Evolutionary conservation across 1,284 basidiomycete species (phyloP), one percentile per base, ranked within the genome.

Genomic region (Pascua sp.): DNA sequence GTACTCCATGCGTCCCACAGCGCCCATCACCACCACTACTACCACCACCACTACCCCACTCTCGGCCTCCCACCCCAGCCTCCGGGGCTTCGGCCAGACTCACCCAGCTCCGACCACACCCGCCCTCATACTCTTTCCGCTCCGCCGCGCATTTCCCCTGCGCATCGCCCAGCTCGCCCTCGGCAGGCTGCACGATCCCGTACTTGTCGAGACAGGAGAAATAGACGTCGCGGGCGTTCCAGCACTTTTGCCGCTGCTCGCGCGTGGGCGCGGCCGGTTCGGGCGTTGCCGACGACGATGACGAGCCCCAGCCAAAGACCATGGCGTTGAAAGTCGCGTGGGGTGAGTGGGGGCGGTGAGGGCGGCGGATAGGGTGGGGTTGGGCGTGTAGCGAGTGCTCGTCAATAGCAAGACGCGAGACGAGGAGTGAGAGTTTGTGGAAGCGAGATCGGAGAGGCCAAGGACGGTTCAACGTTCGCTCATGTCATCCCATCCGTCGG

Each of bases 91-190:
- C 18, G 1, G 37, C 18, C 11, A 11, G 1, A 73, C 78, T 68
- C 59, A 80, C 78, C 78, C 78, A 79, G 61, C 73, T 76, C 59
- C 70, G 72, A 0, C 73, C 73, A 66, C 78, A 79, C 59, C 67
- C 64, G 37, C 59, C 56, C 57, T 75, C 69, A 53, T 79, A 80
- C 37, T 40, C 59, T 45, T 59, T 66, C 53, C 70, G 67, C 61
- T 76, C 71, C 9, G 37, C 56, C 17, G 52, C 62, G 60, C 79
- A 80, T 12, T 63, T 51, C 9, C 68, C 67, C 16, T 47, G 32
- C 16, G 51, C 60, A 40, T 55, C 62, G 16, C 56, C 63, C 12
- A 57, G 52, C 47, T 73, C 69, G 37, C 68, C 69, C 11, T 72
- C 71, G 42, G 55, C 55, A n/a, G 73, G 70, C n/a, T 69, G 64